A percentile compares a stretch with the other conserved stretches of the same genome.
These are phyloP conservation scores for Penicillium sp. DNA, from an alignment of 2,329 filamentous ascomycete species.

Conservation along the genomic window DNA sequence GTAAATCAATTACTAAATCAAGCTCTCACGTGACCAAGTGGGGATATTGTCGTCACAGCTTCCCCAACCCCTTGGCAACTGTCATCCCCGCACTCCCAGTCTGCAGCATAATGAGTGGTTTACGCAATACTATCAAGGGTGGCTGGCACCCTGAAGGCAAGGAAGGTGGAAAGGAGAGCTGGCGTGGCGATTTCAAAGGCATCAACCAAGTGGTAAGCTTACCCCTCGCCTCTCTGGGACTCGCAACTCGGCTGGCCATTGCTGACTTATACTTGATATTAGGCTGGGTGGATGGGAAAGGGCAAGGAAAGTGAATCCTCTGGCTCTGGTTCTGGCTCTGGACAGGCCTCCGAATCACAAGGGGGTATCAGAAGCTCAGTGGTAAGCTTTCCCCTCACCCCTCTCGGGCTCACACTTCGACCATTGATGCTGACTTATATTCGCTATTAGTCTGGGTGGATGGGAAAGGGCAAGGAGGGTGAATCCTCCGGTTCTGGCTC, in stretches of 20 bases:
- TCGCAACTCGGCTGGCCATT: constrained; percentile 8
- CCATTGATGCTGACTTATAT: constrained; percentile 16
- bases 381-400: constrained; percentile 38
- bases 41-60: constrained; percentile 1
- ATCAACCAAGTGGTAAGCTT: constrained; percentile 55
- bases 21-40: neutral
- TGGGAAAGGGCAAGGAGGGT: constrained; percentile 54
- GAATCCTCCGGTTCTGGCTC: constrained; percentile 23
- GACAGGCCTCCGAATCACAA: neutral
- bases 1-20: neutral
- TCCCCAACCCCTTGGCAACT: neutral
- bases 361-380: constrained; percentile 31
- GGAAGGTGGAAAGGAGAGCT: constrained; percentile 53
- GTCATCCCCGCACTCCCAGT: constrained; percentile 1
- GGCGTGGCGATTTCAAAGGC: constrained; percentile 57
- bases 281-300: constrained; percentile 61
- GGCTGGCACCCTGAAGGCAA: constrained; percentile 56
- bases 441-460: constrained; percentile 53
- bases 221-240: neutral
- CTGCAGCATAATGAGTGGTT: constrained; percentile 43
- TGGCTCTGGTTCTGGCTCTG: constrained; percentile 10
- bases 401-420: constrained; percentile 1
- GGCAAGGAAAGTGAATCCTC: constrained; percentile 46
- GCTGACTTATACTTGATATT: constrained; percentile 5
- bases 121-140: constrained; percentile 50